Evolutionary conservation across 305 asterid genomes (phyloP).

Genomic region (Ilex paraguariensis): DNA sequence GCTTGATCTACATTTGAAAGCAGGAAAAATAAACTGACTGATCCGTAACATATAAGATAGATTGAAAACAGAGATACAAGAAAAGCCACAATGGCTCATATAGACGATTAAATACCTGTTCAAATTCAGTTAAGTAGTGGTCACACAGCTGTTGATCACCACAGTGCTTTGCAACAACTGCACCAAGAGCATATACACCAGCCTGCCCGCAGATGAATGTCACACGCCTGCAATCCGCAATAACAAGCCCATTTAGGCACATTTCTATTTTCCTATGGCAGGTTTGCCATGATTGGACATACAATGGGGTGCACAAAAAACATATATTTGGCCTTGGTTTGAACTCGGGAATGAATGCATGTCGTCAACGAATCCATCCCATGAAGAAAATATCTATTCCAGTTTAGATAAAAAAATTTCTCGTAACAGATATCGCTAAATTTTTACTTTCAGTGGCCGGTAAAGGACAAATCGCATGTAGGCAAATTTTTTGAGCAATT

Average conservation of each 20-base stretch:
- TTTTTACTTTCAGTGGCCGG: too few species aligned
- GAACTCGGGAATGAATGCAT: too few species aligned
- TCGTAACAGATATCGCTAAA: too few species aligned
- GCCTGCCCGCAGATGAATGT: slow-evolving; percentile 75
- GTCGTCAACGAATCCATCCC: too few species aligned
- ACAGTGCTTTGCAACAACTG: slow-evolving; percentile 58
- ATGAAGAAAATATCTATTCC: too few species aligned
- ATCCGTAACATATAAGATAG: not conserved
- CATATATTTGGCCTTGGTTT: too few species aligned
- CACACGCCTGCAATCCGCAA: slow-evolving; percentile 44
- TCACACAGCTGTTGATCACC: slow-evolving; percentile 49
- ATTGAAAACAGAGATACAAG: not conserved
- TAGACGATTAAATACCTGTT: slow-evolving; percentile 37
- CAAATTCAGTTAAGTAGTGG: slow-evolving; percentile 45
- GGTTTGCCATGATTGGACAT: too few species aligned
- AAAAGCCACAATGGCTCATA: not conserved
- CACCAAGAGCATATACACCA: slow-evolving; percentile 82
- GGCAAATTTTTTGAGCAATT: too few species aligned
- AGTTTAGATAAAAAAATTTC: too few species aligned
- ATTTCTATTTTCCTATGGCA: not conserved
- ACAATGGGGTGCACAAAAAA: too few species aligned
- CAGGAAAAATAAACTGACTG: not conserved
- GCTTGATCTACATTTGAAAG: slow-evolving; percentile 45
- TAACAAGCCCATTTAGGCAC: slow-evolving; percentile 1
- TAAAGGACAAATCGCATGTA: too few species aligned